phyloP scores from a whole-genome alignment of 345 rosid genomes.

The Eucalyptus pauciflora region DNA sequence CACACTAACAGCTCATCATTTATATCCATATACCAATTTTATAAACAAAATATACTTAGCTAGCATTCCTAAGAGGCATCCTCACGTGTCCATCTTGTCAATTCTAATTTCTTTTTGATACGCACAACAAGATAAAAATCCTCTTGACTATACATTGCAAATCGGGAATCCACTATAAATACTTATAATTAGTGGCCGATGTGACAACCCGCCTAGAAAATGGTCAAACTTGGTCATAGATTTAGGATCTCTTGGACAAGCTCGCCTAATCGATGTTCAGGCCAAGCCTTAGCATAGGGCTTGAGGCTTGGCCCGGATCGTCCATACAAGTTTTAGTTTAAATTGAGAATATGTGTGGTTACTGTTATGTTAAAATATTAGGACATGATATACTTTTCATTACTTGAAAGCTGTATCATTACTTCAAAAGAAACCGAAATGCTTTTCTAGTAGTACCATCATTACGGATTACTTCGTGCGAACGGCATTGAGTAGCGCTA shows the following conservation, averaged over 20 bases:
- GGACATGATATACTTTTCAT: accelerated
- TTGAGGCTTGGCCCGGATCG: neutral
- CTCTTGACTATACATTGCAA: neutral
- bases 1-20: neutral
- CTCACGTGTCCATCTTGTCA: neutral
- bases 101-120: accelerated
- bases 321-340: neutral
- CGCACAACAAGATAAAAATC: neutral
- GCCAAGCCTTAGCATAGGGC: neutral
- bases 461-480: neutral
- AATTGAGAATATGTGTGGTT: neutral
- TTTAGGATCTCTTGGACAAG: neutral
- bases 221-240: accelerated
- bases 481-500: neutral
- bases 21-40: neutral
- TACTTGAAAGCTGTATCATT: neutral
- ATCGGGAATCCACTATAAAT: neutral
- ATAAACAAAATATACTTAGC: neutral
- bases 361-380: neutral
- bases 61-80: neutral
- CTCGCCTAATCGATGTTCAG: neutral
- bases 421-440: neutral
- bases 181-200: too few relatives aligned
- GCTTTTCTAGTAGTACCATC: neutral
- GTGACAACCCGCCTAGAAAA: accelerated